phyloP scores from a whole-genome alignment of 306 rosid species.

The Mimosa pudica region DNA sequence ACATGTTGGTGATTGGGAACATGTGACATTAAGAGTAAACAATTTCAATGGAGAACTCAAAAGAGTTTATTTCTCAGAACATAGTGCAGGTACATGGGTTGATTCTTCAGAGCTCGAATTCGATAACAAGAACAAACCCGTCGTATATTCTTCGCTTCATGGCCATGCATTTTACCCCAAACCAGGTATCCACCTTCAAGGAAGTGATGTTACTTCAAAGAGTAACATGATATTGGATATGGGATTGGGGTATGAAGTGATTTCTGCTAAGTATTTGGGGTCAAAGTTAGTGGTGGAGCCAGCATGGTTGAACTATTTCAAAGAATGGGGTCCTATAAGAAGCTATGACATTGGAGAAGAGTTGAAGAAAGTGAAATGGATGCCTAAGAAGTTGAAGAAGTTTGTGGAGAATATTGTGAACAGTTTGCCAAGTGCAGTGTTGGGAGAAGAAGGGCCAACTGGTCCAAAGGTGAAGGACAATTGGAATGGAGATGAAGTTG shows the following conservation, averaged over 20 bases:
- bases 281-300: slow-evolving; percentile 35
- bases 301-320: slow-evolving; percentile 50
- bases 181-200: slow-evolving; percentile 53
- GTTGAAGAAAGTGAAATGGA: slow-evolving; percentile 36
- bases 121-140: slow-evolving; percentile 33
- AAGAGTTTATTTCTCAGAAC: slow-evolving; percentile 51
- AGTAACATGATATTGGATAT: slow-evolving; percentile 39
- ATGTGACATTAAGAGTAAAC: slow-evolving; percentile 23
- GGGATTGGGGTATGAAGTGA: slow-evolving; percentile 30
- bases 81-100: slow-evolving; percentile 55
- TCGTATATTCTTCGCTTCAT: slow-evolving; percentile 49
- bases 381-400: slow-evolving; percentile 47
- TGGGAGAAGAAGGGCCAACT: slow-evolving; percentile 65
- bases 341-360: slow-evolving; percentile 38
- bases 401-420: slow-evolving; percentile 30
- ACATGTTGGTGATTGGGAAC: slow-evolving; percentile 3
- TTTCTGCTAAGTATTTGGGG: slow-evolving; percentile 48
- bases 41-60: slow-evolving; percentile 52
- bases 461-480: slow-evolving; percentile 58
- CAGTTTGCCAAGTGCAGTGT: slow-evolving; percentile 47
- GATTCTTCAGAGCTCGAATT: slow-evolving; percentile 50
- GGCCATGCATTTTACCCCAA: slow-evolving; percentile 58
- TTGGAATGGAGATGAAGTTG: slow-evolving; percentile 56
- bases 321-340: slow-evolving; percentile 59
- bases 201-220: slow-evolving; percentile 39